Conservation (phyloP, 805 yeast genomes). For the Cyberlindnera japonica region DNA sequence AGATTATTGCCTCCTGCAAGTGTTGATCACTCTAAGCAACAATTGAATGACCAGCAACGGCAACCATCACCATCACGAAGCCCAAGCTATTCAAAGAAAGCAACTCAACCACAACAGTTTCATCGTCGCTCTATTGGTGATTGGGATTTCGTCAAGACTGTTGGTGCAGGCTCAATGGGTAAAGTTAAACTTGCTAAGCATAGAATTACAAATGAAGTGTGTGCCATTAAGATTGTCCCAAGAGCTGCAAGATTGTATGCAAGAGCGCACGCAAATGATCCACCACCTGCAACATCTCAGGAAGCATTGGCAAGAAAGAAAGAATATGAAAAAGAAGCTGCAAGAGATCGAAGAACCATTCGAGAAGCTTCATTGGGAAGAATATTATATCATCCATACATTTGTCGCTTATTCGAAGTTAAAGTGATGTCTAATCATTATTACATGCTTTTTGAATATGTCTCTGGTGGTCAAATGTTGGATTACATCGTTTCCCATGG, state of each 20-base stretch:
- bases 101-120: conserved; percentile 36
- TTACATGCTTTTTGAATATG: conserved; percentile 95
- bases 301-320: conserved; percentile 60
- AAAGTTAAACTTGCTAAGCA: conserved; percentile 93
- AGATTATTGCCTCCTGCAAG: conserved; percentile 20
- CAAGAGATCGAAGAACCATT: conserved; percentile 86
- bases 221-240: conserved; percentile 92
- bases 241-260: conserved; percentile 78
- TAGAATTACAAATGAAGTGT: conserved; percentile 71
- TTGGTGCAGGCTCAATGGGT: conserved; percentile 99
- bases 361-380: conserved; percentile 95
- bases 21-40: conserved; percentile 12
- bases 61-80: conserved; percentile 11
- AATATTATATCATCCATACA: conserved; percentile 84
- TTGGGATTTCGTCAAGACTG: conserved; percentile 92
- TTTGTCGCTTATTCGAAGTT: conserved; percentile 88
- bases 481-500: conserved; percentile 98
- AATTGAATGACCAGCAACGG: too few relatives aligned
- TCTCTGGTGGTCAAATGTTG: conserved; percentile 95
- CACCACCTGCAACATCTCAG: conserved; percentile 57
- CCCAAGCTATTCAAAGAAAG: conserved; percentile 19
- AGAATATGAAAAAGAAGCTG: conserved; percentile 76
- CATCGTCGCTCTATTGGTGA: conserved; percentile 91
- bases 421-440: conserved; percentile 95
- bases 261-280: conserved; percentile 64